Percentiles rank a stretch among this genome's conserved stretches.
These are phyloP conservation scores for Blastobotrys petasosporus DNA, from an alignment of 1,139 yeast species.

Conservation along the genomic window DNA sequence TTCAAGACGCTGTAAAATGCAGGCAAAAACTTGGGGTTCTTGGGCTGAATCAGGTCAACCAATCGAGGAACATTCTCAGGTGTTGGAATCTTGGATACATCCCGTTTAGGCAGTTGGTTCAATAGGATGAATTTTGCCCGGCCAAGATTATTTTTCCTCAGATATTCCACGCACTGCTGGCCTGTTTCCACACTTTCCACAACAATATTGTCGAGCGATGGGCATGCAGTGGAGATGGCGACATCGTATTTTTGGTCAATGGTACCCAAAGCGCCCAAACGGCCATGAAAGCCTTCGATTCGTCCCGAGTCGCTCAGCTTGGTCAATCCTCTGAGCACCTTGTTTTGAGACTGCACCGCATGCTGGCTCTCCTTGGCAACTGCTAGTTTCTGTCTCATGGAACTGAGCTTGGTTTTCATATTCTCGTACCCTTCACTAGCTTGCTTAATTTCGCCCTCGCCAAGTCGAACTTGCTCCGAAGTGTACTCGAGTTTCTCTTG, in stretches of 20 bases:
- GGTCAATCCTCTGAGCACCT: constrained; percentile 63
- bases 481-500: constrained; percentile 38
- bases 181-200: constrained; percentile 94
- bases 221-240: constrained; percentile 93
- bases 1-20: constrained; percentile 85
- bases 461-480: constrained; percentile 49
- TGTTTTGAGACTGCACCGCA: constrained; percentile 59
- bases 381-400: constrained; percentile 54
- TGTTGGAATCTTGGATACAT: constrained; percentile 55
- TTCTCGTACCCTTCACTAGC: constrained; percentile 46
- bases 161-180: constrained; percentile 81
- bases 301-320: constrained; percentile 76
- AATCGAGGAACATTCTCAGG: constrained; percentile 76
- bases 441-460: constrained; percentile 50
- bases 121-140: constrained; percentile 83
- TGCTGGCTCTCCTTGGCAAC: constrained; percentile 59
- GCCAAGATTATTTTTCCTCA: constrained; percentile 80
- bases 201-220: constrained; percentile 85
- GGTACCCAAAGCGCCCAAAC: constrained; percentile 84
- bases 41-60: constrained; percentile 73
- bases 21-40: constrained; percentile 61
- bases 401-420: constrained; percentile 50
- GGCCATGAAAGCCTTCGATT: constrained; percentile 78
- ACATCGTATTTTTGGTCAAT: constrained; percentile 85
- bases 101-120: constrained; percentile 62